phyloP scores from a whole-genome alignment of 2,329 filamentous ascomycete species.

The Pseudogymnoascus sp. region DNA sequence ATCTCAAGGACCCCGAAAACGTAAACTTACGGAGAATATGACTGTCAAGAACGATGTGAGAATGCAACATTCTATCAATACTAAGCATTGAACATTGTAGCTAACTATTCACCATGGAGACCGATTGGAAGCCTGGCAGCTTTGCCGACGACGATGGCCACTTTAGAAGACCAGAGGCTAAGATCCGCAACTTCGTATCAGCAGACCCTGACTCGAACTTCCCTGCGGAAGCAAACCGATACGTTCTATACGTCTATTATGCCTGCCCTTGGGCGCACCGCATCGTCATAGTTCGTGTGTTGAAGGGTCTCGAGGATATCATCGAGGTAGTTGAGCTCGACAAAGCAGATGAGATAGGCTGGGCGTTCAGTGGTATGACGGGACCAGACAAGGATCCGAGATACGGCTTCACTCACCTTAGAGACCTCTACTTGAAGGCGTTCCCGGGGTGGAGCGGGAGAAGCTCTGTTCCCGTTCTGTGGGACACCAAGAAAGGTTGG shows the following conservation, averaged over 20 bases:
- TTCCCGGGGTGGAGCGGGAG: constrained; percentile 54
- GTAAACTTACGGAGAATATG: not conserved
- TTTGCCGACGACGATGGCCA: constrained; percentile 70
- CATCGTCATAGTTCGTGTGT: constrained; percentile 60
- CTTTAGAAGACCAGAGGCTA: constrained; percentile 76
- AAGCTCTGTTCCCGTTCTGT: constrained; percentile 67
- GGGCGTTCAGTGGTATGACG: not conserved
- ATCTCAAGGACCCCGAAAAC: not conserved
- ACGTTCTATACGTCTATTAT: constrained; percentile 31
- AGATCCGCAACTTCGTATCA: constrained; percentile 62
- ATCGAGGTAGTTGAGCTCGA: constrained; percentile 42
- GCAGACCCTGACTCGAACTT: constrained; percentile 14
- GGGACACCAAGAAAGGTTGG: constrained; percentile 50
- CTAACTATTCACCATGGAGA: not conserved
- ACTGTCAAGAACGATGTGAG: not conserved
- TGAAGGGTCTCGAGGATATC: constrained; percentile 66
- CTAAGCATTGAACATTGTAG: not conserved
- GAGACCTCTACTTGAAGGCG: constrained; percentile 56
- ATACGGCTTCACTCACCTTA: constrained; percentile 52
- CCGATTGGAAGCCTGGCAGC: not conserved
- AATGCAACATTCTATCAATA: not conserved
- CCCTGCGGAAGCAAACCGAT: constrained; percentile 65
- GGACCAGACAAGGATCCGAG: not conserved
- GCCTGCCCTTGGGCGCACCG: constrained; percentile 50
- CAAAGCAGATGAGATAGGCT: not conserved